Evolutionary conservation across 495 filamentous ascomycete species (phyloP).

Genomic region (Lasiosphaeris hirsuta): DNA sequence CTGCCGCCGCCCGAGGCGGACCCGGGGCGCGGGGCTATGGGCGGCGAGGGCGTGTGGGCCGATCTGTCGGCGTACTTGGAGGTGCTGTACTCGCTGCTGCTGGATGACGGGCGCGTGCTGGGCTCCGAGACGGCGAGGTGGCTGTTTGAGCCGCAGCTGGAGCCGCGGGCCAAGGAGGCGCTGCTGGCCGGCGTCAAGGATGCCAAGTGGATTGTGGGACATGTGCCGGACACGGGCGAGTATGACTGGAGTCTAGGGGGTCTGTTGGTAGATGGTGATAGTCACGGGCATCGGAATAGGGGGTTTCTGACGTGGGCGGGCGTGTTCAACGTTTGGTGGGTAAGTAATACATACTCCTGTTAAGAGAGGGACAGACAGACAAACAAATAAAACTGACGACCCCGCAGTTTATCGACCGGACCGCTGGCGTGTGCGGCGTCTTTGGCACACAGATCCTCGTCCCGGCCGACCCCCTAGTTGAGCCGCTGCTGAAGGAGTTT

Average conservation of each 20-base stretch:
- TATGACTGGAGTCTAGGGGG: conserved; percentile 36
- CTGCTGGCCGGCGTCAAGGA: conserved; percentile 17
- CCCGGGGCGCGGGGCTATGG: conserved; percentile 15
- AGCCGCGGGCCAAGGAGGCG: conserved; percentile 14
- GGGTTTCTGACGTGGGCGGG: conserved; percentile 39
- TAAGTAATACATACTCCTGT: conserved; percentile 14
- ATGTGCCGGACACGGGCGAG: conserved; percentile 20
- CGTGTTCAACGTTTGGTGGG: conserved; percentile 31
- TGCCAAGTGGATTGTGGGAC: conserved; percentile 26
- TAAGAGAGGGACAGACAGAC: conserved; percentile 7
- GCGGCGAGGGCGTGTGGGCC: conserved; percentile 33
- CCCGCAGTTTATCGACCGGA: conserved; percentile 38
- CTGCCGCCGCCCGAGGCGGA: neutral
- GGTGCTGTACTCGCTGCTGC: conserved; percentile 26
- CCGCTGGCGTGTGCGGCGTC: conserved; percentile 29
- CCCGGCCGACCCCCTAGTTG: conserved; percentile 23
- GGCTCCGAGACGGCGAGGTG: conserved; percentile 19
- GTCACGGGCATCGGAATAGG: conserved; percentile 21
- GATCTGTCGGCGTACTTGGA: conserved; percentile 27
- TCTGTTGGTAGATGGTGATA: conserved; percentile 25
- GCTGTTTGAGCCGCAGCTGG: conserved; percentile 33
- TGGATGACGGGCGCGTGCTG: conserved; percentile 33
- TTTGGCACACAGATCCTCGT: conserved; percentile 32
- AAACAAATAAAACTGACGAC: no score
- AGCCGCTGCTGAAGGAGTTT: conserved; percentile 28